phyloP scores from a whole-genome alignment of 148 eudicot species.

The Fagopyrum esculentum region DNA sequence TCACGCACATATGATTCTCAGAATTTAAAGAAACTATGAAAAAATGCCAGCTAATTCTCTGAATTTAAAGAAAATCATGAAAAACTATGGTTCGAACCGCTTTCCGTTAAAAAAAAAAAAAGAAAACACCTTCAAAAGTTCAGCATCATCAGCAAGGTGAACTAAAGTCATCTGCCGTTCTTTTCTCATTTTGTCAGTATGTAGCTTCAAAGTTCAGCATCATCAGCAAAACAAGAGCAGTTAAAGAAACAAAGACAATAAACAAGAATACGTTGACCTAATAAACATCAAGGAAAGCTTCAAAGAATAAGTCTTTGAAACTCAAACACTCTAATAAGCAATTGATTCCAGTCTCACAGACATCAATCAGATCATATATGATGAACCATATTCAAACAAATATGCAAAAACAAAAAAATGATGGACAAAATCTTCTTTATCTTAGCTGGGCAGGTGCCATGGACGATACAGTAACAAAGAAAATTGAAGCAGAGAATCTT shows the following conservation, averaged over 20 bases:
- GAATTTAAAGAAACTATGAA: no score
- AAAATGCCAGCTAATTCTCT: no score
- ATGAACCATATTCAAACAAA: conserved; percentile 2
- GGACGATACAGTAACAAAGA: background rate
- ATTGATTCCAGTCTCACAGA: background rate
- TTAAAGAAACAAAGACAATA: background rate
- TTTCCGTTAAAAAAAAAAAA: no score
- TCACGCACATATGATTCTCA: no score
- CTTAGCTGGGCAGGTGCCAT: background rate
- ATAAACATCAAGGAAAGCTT: background rate
- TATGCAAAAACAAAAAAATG: background rate
- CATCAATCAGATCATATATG: background rate
- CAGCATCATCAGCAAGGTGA: no score
- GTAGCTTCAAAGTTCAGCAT: conserved; percentile 6
- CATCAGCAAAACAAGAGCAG: background rate
- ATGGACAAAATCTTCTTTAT: background rate
- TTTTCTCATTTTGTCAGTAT: background rate
- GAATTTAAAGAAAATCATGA: no score
- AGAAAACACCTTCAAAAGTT: no score
- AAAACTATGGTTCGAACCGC: no score
- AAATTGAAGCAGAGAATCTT: background rate
- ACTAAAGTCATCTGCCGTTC: no score
- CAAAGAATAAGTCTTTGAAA: background rate
- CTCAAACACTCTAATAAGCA: background rate
- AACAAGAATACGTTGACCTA: conserved; percentile 1